Conservation (phyloP, 2,329 filamentous ascomycete genomes). For the Paecilomyces dactylethromorphus region DNA sequence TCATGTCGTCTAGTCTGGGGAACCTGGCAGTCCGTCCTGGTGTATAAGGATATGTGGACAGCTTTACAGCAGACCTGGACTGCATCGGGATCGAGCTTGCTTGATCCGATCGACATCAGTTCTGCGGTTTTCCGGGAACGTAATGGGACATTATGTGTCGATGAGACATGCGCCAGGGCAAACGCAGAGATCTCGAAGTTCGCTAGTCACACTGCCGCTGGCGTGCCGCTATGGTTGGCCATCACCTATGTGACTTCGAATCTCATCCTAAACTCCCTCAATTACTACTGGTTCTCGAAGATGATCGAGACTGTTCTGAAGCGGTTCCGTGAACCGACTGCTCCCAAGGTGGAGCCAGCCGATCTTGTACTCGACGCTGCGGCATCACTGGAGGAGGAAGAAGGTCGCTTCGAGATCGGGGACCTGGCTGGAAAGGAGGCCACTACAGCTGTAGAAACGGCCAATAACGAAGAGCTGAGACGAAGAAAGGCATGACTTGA, state of each 20-base stretch:
- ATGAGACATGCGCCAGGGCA: conserved; percentile 32
- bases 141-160: conserved; percentile 28
- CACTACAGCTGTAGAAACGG: conserved; percentile 46
- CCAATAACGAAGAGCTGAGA: conserved; percentile 88
- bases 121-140: conserved; percentile 27
- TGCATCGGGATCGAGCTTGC: conserved; percentile 20
- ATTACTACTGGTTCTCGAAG: conserved; percentile 62
- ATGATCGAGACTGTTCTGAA: conserved; percentile 61
- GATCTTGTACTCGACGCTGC: conserved; percentile 31
- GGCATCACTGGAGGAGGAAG: conserved; percentile 23
- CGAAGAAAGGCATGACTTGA: conserved; percentile 15
- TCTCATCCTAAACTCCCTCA: conserved; percentile 54
- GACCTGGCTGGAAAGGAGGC: conserved; percentile 15
- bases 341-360: conserved; percentile 13
- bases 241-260: conserved; percentile 54
- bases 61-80: conserved; percentile 40
- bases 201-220: conserved; percentile 29
- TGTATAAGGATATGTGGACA: conserved; percentile 55
- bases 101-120: conserved; percentile 23
- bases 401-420: conserved; percentile 17
- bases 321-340: conserved; percentile 47
- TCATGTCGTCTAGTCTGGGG: conserved; percentile 58
- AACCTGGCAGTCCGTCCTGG: conserved; percentile 51
- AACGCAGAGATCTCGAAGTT: conserved; percentile 45
- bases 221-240: conserved; percentile 53